Evolutionary conservation across 164 flowering plant genomes (phyloP).

Genomic region (Piper longum): DNA sequence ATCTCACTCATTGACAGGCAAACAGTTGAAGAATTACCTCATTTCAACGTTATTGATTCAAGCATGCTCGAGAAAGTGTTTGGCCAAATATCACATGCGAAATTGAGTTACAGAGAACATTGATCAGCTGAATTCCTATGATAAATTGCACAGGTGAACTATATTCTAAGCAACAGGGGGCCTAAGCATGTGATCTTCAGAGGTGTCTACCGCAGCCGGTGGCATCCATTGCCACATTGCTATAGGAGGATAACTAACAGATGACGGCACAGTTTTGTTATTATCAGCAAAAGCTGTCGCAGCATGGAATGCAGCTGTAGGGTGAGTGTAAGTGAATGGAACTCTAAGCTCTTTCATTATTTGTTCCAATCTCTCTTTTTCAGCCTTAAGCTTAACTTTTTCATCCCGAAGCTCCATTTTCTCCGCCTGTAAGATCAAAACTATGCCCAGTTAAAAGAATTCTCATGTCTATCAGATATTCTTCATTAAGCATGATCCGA

Average conservation of each 20-base stretch:
- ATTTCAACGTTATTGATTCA: background rate
- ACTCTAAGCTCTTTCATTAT: conserved; percentile 7
- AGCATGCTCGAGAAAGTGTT: too few species aligned
- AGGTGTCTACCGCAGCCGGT: conserved; percentile 19
- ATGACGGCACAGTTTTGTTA: conserved; percentile 8
- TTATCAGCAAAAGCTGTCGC: conserved; percentile 6
- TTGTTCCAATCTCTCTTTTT: conserved; percentile 17
- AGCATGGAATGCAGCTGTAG: conserved; percentile 9
- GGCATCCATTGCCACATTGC: conserved; percentile 28
- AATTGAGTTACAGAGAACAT: too few species aligned
- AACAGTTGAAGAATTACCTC: too few species aligned
- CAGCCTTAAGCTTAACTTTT: conserved; percentile 18
- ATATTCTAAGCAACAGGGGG: conserved; percentile 24
- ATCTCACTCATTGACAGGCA: too few species aligned
- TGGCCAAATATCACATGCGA: background rate
- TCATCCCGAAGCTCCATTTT: conserved; percentile 17
- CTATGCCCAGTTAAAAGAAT: background rate
- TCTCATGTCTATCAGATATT: background rate
- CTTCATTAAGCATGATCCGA: too few species aligned
- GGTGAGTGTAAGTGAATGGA: conserved; percentile 12
- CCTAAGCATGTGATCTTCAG: conserved; percentile 26
- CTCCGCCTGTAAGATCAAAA: conserved; percentile 8
- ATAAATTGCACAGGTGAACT: background rate
- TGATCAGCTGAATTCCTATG: too few species aligned
- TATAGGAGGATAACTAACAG: conserved; percentile 8